phyloP scores from a whole-genome alignment of 108 stramenopile genomes.

The Cyclotella atomus region DNA sequence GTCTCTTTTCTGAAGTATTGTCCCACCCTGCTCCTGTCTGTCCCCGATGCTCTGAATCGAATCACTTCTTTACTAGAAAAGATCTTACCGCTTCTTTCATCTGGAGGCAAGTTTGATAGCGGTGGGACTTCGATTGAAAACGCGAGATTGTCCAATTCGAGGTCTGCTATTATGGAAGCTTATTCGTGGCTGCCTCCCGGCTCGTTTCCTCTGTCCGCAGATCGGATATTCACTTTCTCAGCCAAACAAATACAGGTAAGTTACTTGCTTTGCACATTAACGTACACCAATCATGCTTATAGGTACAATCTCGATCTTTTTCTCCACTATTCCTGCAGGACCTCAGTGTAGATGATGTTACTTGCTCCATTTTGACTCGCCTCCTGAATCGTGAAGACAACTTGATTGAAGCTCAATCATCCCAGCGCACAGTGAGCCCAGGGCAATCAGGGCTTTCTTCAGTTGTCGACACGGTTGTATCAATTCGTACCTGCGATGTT shows the following conservation, averaged over 20 bases:
- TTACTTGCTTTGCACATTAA: neutral
- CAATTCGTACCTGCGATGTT: conserved; percentile 55
- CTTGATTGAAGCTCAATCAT: conserved; percentile 70
- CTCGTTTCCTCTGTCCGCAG: conserved; percentile 82
- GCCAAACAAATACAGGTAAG: conserved; percentile 69
- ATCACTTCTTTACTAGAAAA: conserved; percentile 74
- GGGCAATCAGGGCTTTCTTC: conserved; percentile 70
- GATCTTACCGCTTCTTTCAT: conserved; percentile 63
- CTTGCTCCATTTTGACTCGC: conserved; percentile 71
- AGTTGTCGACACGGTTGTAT: conserved; percentile 62
- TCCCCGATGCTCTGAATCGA: conserved; percentile 83
- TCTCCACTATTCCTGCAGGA: neutral
- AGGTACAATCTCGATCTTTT: neutral
- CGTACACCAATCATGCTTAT: neutral
- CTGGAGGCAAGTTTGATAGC: conserved; percentile 66
- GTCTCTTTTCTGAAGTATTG: conserved; percentile 78
- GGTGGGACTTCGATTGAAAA: conserved; percentile 54
- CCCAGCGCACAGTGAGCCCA: conserved; percentile 50
- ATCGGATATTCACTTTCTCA: conserved; percentile 80
- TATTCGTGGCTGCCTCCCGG: conserved; percentile 92
- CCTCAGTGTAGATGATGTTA: conserved; percentile 44
- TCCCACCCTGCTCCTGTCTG: conserved; percentile 73
- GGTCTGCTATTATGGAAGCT: conserved; percentile 84
- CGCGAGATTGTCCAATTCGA: conserved; percentile 68
- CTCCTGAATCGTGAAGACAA: conserved; percentile 72